These are phyloP conservation scores for Schwanniomyces yamadae DNA, from an alignment of 805 yeast species.

Conservation along the genomic window DNA sequence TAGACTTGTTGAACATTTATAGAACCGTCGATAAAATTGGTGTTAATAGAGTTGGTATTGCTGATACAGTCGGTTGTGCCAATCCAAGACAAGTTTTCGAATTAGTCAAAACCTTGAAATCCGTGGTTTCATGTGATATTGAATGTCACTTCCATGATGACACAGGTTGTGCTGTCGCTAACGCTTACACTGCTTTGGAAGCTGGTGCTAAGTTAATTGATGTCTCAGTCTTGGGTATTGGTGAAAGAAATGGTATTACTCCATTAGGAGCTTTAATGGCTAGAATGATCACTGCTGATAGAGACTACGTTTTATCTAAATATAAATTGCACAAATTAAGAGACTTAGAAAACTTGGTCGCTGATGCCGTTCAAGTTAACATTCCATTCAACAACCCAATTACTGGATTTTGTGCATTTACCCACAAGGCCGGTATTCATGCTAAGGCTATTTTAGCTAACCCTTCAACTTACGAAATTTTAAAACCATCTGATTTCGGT, in stretches of 20 bases:
- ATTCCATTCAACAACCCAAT: slow-evolving; percentile 63
- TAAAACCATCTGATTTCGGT: slow-evolving; percentile 58
- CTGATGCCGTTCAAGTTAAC: slow-evolving; percentile 58
- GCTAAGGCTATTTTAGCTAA: slow-evolving; percentile 63
- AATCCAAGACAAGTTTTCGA: slow-evolving; percentile 64
- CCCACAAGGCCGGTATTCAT: slow-evolving; percentile 64
- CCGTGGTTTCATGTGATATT: slow-evolving; percentile 57
- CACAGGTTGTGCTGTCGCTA: slow-evolving; percentile 64
- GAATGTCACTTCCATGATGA: slow-evolving; percentile 65
- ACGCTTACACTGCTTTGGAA: slow-evolving; percentile 62
- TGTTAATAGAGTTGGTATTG: slow-evolving; percentile 62
- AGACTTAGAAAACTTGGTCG: slow-evolving; percentile 58
- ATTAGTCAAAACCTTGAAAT: slow-evolving; percentile 55
- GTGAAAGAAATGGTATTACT: slow-evolving; percentile 64
- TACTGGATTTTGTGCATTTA: slow-evolving; percentile 64
- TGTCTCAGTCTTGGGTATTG: slow-evolving; percentile 59
- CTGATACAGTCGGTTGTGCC: slow-evolving; percentile 65
- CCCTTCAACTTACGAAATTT: slow-evolving; percentile 62
- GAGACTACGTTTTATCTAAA: slow-evolving; percentile 57
- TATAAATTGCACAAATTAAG: slow-evolving; percentile 55
- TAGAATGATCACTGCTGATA: slow-evolving; percentile 60
- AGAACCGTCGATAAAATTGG: slow-evolving; percentile 63
- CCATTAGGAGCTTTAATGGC: slow-evolving; percentile 64
- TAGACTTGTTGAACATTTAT: slow-evolving; percentile 57
- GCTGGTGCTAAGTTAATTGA: slow-evolving; percentile 62